Base-by-base conservation (phyloP, 2,329 filamentous ascomycete genomes). In the Talaromyces sp. region DNA sequence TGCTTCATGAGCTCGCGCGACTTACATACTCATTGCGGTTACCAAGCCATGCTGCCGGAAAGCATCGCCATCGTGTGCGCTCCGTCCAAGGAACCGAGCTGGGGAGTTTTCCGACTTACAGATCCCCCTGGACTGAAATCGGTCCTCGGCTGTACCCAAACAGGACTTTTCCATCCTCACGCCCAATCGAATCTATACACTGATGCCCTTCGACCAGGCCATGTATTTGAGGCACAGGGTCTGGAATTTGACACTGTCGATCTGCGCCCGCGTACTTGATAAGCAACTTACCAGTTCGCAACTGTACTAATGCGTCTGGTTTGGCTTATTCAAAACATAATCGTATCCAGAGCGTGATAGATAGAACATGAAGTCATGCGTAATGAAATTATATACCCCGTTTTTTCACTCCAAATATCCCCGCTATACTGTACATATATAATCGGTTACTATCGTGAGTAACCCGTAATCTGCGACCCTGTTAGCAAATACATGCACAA, bases 1-100 rank as follows among this genome's bases (percentile, higher is more conserved):
- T 99, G 95, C 76, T 99, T 99, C 74, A 96, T 99, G 91, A 96
- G 92, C 73, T 95, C 90, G 56, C 83, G 94, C 56, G 95, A 99
- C 72, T 73, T 98, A 67, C 95, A 99, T 72, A 99, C 96, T 0
- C 94, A 96, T 72, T 88, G 89, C 3, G 92, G 92, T 10, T 98
- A 97, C 73, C 95, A 99, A 76, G 88, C 95, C 63, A 97, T 97
- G 92, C 85, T 98, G 77, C 89, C 92, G 0, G 95, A 99, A 80
- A 96, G 91, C 69, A 92, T 99, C 65, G 95, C 95, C 4, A 96
- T 99, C 69, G 95, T 99, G 44, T 99, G 95, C 77, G 91, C 95
- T 5, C 95, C 95, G 0, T 89, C 85, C 61, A 91, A 90, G 69
- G 81, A 83, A 42, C 70, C 72, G 33, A 94, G 91, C 64, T 94